Conservation (phyloP, 2,329 filamentous ascomycete species). For the Apiospora aurea region DNA sequence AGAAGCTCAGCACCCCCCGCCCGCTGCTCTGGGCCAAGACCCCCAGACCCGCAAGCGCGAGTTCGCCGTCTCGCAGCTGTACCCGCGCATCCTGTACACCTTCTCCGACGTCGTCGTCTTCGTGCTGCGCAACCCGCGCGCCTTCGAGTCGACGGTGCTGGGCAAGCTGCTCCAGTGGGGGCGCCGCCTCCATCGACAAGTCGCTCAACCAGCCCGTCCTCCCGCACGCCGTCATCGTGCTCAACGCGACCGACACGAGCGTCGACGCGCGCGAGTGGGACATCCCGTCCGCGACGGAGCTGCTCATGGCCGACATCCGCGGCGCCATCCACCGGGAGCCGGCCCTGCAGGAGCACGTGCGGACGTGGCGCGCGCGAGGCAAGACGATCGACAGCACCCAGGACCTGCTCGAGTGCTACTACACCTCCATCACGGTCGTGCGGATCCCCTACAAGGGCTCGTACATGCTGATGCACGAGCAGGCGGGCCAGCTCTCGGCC, state of each 20-base stretch:
- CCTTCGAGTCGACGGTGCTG: constrained; percentile 50
- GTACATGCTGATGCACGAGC: constrained; percentile 56
- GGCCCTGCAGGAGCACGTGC: constrained; percentile 48
- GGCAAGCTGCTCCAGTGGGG: constrained; percentile 57
- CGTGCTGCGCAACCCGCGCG: constrained; percentile 49
- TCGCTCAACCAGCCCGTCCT: constrained; percentile 62
- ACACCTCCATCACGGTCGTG: constrained; percentile 56
- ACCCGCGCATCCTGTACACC: constrained; percentile 53
- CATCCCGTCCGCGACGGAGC: constrained; percentile 46
- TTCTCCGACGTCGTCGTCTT: constrained; percentile 55
- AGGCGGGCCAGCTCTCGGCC: constrained; percentile 53
- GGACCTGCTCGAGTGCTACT: constrained; percentile 57
- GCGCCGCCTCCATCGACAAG: constrained; percentile 56
- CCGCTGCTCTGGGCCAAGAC: constrained; percentile 45
- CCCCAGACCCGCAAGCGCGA: constrained; percentile 44
- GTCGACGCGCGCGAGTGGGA: constrained; percentile 53
- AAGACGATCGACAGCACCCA: constrained; percentile 51
- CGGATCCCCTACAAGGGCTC: constrained; percentile 51
- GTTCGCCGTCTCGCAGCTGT: constrained; percentile 49
- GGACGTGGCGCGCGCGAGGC: constrained; percentile 49
- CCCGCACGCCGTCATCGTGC: constrained; percentile 60
- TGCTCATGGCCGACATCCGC: constrained; percentile 45
- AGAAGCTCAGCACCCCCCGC: constrained; percentile 34
- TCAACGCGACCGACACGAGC: constrained; percentile 53
- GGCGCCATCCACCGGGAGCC: constrained; percentile 43